Percentiles rank a stretch among this genome's conserved stretches.
phyloP scores from a whole-genome alignment of 2,329 filamentous ascomycete species.

The Alternaria sp. region DNA sequence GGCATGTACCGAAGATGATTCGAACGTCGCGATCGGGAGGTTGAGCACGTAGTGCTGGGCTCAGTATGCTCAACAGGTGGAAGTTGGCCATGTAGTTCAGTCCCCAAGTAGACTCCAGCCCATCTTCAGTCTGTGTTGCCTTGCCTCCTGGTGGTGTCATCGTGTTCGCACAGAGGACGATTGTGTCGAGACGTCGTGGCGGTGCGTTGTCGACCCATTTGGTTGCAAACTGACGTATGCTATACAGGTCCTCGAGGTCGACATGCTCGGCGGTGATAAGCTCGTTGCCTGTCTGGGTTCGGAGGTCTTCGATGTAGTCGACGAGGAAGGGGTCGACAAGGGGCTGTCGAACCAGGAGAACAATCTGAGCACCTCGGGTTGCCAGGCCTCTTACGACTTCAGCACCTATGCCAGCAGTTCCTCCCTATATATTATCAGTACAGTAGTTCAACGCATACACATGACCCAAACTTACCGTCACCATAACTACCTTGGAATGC shows the following conservation, averaged over 20 bases:
- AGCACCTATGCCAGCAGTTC: slow-evolving; percentile 91
- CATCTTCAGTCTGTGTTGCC: slow-evolving; percentile 71
- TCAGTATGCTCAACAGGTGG: slow-evolving; percentile 89
- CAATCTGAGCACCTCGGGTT: slow-evolving; percentile 81
- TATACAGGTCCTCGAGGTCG: slow-evolving; percentile 86
- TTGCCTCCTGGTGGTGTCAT: slow-evolving; percentile 71
- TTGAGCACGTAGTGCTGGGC: slow-evolving; percentile 86
- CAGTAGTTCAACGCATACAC: neutral
- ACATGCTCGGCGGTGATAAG: slow-evolving; percentile 96
- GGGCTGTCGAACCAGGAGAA: slow-evolving; percentile 84
- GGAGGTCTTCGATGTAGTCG: slow-evolving; percentile 90
- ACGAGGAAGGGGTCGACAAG: slow-evolving; percentile 85
- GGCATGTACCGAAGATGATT: slow-evolving; percentile 84
- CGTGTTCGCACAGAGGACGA: slow-evolving; percentile 84
- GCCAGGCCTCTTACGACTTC: slow-evolving; percentile 77
- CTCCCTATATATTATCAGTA: slow-evolving; percentile 62
- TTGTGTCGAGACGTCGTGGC: slow-evolving; percentile 84
- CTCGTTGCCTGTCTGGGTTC: slow-evolving; percentile 76
- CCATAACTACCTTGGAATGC: slow-evolving; percentile 91
- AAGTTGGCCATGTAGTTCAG: slow-evolving; percentile 96
- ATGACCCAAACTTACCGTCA: slow-evolving; percentile 67
- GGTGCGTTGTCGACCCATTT: slow-evolving; percentile 98
- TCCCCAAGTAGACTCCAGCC: slow-evolving; percentile 89
- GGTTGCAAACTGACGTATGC: slow-evolving; percentile 89
- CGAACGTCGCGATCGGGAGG: slow-evolving; percentile 93